These are phyloP conservation scores for Salix dunnii DNA, from an alignment of 345 rosid genomes.

Conservation along the genomic window DNA sequence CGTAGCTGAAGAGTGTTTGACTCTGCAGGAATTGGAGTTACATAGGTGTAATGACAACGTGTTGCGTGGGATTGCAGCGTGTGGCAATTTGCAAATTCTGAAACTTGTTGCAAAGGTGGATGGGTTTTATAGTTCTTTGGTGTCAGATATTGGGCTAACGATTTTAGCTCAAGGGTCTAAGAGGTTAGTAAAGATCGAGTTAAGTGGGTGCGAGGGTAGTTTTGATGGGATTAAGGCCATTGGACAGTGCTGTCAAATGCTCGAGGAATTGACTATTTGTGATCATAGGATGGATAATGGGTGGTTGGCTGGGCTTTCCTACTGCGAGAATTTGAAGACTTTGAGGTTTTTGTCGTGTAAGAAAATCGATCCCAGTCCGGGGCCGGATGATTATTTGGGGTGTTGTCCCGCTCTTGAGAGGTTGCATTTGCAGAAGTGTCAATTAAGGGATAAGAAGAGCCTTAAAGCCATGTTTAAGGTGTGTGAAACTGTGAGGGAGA, in stretches of 20 bases:
- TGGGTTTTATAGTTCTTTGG: conserved; percentile 57
- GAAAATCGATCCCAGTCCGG: conserved; percentile 68
- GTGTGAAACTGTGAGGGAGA: conserved; percentile 62
- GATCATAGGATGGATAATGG: conserved; percentile 93
- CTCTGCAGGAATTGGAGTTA: conserved; percentile 76
- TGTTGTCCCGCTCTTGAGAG: conserved; percentile 72
- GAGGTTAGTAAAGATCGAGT: conserved; percentile 88
- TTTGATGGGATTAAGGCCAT: conserved; percentile 91
- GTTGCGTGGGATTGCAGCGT: conserved; percentile 68
- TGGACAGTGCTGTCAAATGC: conserved; percentile 93
- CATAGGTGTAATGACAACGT: conserved; percentile 35
- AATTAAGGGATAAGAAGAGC: conserved; percentile 55
- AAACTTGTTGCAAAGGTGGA: conserved; percentile 66
- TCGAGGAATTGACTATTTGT: conserved; percentile 73
- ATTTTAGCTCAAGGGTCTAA: conserved; percentile 89
- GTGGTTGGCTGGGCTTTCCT: conserved; percentile 80
- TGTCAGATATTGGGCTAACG: conserved; percentile 88
- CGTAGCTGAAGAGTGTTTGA: conserved; percentile 67
- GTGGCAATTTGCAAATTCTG: conserved; percentile 79
- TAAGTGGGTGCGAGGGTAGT: conserved; percentile 83
- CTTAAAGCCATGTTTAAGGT: conserved; percentile 67
- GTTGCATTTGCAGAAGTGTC: conserved; percentile 79
- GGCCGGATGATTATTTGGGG: conserved; percentile 58
- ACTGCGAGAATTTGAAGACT: conserved; percentile 84
- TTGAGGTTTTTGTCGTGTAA: conserved; percentile 72